phyloP scores from a whole-genome alignment of 495 filamentous ascomycete genomes.

The Penicillium bovifimosum region DNA sequence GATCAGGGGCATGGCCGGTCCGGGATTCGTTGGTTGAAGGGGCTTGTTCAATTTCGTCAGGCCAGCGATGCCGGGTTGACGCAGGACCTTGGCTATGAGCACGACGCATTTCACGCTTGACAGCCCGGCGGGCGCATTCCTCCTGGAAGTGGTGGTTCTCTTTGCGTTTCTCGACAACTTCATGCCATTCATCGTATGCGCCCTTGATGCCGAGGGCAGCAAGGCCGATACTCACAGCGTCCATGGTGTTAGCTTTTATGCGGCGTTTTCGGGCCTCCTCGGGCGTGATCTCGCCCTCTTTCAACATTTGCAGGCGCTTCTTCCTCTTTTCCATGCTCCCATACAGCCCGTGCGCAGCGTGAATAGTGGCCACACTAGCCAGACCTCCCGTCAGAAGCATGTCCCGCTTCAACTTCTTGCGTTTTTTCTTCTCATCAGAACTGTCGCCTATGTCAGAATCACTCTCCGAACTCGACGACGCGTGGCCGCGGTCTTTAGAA shows the following conservation, averaged over 20 bases:
- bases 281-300: constrained; percentile 65
- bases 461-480: constrained; percentile 29
- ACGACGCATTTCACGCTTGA: constrained; percentile 24
- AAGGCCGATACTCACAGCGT: constrained; percentile 74
- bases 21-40: background rate
- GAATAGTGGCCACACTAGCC: constrained; percentile 83
- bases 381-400: constrained; percentile 77
- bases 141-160: constrained; percentile 48
- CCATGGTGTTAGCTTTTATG: constrained; percentile 66
- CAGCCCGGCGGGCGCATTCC: constrained; percentile 39
- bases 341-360: constrained; percentile 77
- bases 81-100: constrained; percentile 14
- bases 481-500: constrained; percentile 2
- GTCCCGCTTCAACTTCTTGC: constrained; percentile 77
- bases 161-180: constrained; percentile 56
- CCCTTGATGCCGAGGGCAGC: constrained; percentile 83
- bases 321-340: constrained; percentile 69
- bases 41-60: constrained; percentile 24
- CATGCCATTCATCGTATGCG: constrained; percentile 69
- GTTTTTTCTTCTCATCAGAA: constrained; percentile 67
- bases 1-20: background rate
- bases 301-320: constrained; percentile 60
- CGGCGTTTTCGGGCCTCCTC: constrained; percentile 71
- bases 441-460: constrained; percentile 65
- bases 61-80: constrained; percentile 18